A percentile compares a stretch with the other conserved stretches of the same genome.
These are phyloP conservation scores for Xylaria sp. DNA, from an alignment of 495 filamentous ascomycete species.

Conservation along the genomic window DNA sequence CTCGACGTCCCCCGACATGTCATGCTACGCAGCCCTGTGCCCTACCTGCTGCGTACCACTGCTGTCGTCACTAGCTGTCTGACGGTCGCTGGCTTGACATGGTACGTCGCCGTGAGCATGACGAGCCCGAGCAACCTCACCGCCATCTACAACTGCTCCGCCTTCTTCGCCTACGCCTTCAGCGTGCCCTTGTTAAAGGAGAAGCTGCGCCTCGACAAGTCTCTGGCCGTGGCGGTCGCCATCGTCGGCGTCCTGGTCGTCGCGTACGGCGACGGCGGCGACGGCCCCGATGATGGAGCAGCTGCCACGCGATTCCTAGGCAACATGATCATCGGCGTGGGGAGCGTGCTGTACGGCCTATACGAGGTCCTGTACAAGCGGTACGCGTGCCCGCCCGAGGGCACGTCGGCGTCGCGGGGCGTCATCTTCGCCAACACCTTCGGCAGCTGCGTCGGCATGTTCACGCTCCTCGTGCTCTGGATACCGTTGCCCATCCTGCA, in stretches of 20 bases:
- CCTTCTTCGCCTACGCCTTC: slow-evolving; percentile 98
- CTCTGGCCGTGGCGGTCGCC: slow-evolving; percentile 81
- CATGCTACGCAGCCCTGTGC: slow-evolving; percentile 55
- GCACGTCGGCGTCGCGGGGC: slow-evolving; percentile 76
- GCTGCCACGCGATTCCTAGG: slow-evolving; percentile 69
- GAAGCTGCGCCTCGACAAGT: slow-evolving; percentile 78
- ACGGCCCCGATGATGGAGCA: slow-evolving; percentile 51
- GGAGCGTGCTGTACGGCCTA: slow-evolving; percentile 91
- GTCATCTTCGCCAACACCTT: slow-evolving; percentile 95
- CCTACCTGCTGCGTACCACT: slow-evolving; percentile 79
- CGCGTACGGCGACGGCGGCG: slow-evolving; percentile 76
- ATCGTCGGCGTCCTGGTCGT: slow-evolving; percentile 89
- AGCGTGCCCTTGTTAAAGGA: slow-evolving; percentile 88
- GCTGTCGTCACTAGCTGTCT: slow-evolving; percentile 83
- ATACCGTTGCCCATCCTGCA: slow-evolving; percentile 89
- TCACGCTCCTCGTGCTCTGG: slow-evolving; percentile 89
- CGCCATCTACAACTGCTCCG: slow-evolving; percentile 98
- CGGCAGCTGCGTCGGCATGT: slow-evolving; percentile 81
- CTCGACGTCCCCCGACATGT: slow-evolving; percentile 57
- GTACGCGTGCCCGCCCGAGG: slow-evolving; percentile 90
- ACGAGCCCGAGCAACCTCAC: slow-evolving; percentile 92
- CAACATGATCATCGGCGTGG: slow-evolving; percentile 92
- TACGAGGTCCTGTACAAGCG: slow-evolving; percentile 98
- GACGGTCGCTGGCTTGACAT: slow-evolving; percentile 89
- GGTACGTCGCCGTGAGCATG: slow-evolving; percentile 94